A percentile compares a stretch with the other conserved stretches of the same genome.
phyloP scores from a whole-genome alignment of 179 eudicot species.

The Drosera spatulata region DNA sequence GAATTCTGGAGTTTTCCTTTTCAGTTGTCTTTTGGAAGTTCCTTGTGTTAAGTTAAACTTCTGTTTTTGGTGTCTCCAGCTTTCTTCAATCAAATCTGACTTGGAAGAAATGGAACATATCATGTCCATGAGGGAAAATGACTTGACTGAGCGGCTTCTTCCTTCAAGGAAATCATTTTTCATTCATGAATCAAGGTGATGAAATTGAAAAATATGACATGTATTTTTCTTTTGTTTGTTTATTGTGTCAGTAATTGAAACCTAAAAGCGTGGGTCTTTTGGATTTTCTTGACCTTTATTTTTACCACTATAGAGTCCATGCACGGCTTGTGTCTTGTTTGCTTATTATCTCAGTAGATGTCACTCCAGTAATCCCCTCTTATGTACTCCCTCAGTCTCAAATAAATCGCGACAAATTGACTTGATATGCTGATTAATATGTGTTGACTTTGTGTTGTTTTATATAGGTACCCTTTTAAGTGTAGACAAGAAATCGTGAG shows the following conservation, averaged over 20 bases:
- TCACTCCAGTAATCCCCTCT: too few relatives aligned
- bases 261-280: too few relatives aligned
- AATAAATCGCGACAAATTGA: too few relatives aligned
- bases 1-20: not conserved
- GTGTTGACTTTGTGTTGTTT: too few relatives aligned
- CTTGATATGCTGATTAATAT: too few relatives aligned
- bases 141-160: slow-evolving; percentile 92
- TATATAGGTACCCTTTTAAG: too few relatives aligned
- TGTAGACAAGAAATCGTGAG: too few relatives aligned
- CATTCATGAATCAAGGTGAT: slow-evolving; percentile 74
- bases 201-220: not conserved
- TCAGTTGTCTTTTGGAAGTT: not conserved
- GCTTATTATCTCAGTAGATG: too few relatives aligned
- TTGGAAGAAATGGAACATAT: slow-evolving; percentile 91
- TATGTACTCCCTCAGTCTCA: too few relatives aligned
- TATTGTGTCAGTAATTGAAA: too few relatives aligned
- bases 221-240: not conserved
- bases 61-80: slow-evolving; percentile 28
- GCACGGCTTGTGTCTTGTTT: not conserved
- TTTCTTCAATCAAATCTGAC: slow-evolving; percentile 66
- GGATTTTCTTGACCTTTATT: too few relatives aligned
- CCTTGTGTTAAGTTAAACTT: not conserved
- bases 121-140: slow-evolving; percentile 72
- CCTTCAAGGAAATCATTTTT: slow-evolving; percentile 76
- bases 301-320: not conserved